Percentiles rank a stretch among this genome's conserved stretches.
These are phyloP conservation scores for Prunus campanulata DNA, from an alignment of 306 rosid genomes.

Conservation along the genomic window DNA sequence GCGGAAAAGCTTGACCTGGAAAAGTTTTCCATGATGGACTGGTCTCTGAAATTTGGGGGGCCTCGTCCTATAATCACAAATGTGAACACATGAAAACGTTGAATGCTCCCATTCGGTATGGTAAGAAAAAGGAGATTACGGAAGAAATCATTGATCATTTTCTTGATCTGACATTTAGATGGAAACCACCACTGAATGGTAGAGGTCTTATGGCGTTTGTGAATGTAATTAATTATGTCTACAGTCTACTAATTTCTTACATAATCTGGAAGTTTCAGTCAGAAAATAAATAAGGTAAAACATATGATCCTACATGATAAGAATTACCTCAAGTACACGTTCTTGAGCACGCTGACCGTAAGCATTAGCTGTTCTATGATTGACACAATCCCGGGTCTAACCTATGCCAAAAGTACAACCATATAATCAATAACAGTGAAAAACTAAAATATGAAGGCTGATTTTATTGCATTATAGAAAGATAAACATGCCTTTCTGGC, in stretches of 20 bases:
- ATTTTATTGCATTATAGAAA: slow-evolving; percentile 1
- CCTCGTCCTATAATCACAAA: slow-evolving; percentile 62
- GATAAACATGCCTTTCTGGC: slow-evolving; percentile 47
- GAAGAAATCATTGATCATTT: neutral
- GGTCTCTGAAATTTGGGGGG: slow-evolving; percentile 37
- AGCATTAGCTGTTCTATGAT: slow-evolving; percentile 37
- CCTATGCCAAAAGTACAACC: slow-evolving; percentile 52
- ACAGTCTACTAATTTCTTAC: too few species aligned
- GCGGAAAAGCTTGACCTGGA: slow-evolving; percentile 84
- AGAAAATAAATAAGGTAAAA: slow-evolving; percentile 1
- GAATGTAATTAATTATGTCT: neutral
- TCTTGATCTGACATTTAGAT: neutral
- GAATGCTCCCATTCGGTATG: slow-evolving; percentile 1
- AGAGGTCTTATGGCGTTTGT: neutral
- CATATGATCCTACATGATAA: neutral
- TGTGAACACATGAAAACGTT: slow-evolving; percentile 8
- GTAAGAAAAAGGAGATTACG: neutral
- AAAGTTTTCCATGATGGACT: slow-evolving; percentile 40
- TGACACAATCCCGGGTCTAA: slow-evolving; percentile 51
- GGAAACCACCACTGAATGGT: too few species aligned
- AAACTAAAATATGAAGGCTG: slow-evolving; percentile 14
- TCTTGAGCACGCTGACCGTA: slow-evolving; percentile 51
- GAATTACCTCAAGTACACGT: slow-evolving; percentile 61
- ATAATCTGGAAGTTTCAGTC: neutral
- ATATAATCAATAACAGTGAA: slow-evolving; percentile 18